Evolutionary conservation across 345 rosid species (phyloP).

Genomic region (Iberis pinnata): DNA sequence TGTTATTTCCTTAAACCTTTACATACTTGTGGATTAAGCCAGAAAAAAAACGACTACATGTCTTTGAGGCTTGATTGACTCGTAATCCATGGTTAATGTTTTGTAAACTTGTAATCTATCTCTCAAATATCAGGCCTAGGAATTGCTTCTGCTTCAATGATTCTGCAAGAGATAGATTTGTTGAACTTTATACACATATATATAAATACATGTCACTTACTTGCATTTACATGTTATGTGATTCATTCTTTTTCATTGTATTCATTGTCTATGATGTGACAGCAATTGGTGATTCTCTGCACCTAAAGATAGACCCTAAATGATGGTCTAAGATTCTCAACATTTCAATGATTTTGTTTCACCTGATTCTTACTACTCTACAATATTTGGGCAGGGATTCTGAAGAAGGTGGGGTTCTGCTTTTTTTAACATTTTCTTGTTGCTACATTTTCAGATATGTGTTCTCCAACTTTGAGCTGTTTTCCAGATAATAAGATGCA

Average conservation of each 20-base stretch:
- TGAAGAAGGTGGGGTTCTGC: slow-evolving; percentile 24
- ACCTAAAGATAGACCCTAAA: background rate
- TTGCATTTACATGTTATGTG: slow-evolving; percentile 6
- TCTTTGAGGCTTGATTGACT: background rate
- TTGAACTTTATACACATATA: slow-evolving; percentile 4
- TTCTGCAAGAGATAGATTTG: slow-evolving; percentile 18
- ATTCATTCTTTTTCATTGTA: slow-evolving; percentile 8
- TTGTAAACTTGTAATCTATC: background rate
- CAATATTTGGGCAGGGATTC: slow-evolving; percentile 21
- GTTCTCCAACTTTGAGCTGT: slow-evolving; percentile 18
- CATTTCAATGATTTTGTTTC: slow-evolving; percentile 27
- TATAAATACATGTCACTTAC: slow-evolving; percentile 23
- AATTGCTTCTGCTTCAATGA: slow-evolving; percentile 8
- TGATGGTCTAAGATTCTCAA: slow-evolving; percentile 26
- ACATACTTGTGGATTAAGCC: background rate
- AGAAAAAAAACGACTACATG: background rate
- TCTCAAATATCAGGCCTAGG: background rate
- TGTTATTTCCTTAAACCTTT: background rate
- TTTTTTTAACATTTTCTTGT: slow-evolving; percentile 25
- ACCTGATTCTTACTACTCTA: slow-evolving; percentile 19
- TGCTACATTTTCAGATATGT: slow-evolving; percentile 26
- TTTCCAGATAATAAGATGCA: slow-evolving; percentile 25
- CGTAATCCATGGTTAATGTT: too few relatives aligned
- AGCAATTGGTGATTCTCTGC: slow-evolving; percentile 10
- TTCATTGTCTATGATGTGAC: slow-evolving; percentile 27